Evolutionary conservation across 106 monocot species (phyloP), one percentile per base, ranked within the genome.

Genomic region (Acorus gramineus): DNA sequence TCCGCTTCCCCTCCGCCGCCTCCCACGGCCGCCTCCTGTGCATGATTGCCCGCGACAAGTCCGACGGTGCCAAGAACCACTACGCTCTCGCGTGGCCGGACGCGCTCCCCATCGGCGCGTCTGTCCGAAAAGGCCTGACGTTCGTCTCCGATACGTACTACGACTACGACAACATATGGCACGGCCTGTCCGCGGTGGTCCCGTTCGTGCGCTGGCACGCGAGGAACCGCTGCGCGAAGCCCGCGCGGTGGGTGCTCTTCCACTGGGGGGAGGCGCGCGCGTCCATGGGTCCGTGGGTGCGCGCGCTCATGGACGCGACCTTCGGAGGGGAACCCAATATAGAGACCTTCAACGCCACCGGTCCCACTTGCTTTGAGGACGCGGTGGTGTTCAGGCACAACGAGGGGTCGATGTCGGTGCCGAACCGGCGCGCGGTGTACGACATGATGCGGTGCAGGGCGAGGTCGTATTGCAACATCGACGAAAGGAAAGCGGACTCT

Each of bases 121-220:
- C 43, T 5, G 67, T 89, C 47, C 68, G 79, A 0, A 7, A 56
- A 2, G 89, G 93, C 9, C 60, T 93, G 2, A 82, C 81, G 5
- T 78, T 84, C 55, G 59, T 93, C 8, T 89, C 93, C 0, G 84
- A 93, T 62, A 89, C 82, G 14, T 76, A 65, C 59, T 89, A 81
- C 59, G 81, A 84, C 8, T 78, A 89, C 61, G 42, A 0, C 11
- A 93, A 93, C 62, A 48, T 86, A 0, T 93, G 83, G 86, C 93
- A 93, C 65, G 89, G 83, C 3, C 64, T 80, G 11, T 53, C 72
- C 0, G 78, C 89, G 0, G 42, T 86, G 42, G 28, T 79, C 3
- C 89, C 93, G 3, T 81, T 84, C 70, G 65, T 77, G 7, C 62
- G 72, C 4, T 89, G 85, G 89, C 67, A 86, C 63, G 14, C 52